Evolutionary conservation across 495 filamentous ascomycete species (phyloP), one percentile per base, ranked within the genome.

Genomic region (Eremomyces bilateralis): DNA sequence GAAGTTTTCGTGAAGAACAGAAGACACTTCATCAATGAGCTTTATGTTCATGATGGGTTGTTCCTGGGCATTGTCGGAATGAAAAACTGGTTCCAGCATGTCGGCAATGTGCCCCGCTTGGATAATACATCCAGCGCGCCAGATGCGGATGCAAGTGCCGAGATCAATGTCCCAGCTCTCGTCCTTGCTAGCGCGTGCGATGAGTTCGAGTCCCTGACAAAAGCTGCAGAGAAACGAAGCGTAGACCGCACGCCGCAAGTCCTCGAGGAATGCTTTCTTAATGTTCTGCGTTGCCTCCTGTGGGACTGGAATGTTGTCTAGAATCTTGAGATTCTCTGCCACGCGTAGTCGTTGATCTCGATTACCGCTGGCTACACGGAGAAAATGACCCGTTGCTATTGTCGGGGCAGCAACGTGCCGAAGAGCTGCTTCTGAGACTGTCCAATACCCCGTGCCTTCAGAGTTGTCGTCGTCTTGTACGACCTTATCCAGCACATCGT

Each of bases 51-150:
- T 27, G 13, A 27, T 27, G 8, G 8, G 24, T 13, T 27, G 24
- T 6, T 27, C 8, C 13, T 6, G 8, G 6, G 24, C 24, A 13
- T 27, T 27, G 8, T 6, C 6, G 24, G 24, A 27, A 6, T 27
- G 8, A 27, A 27, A 13, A 0, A 52, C 46, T 33, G 63, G 56
- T 21, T 77, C 58, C 1, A 57, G 28, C 21, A 77, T 46, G 35
- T 72, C 65, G 3, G 61, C 61, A 45, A 83, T 74, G 38, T 65
- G 53, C 39, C 79, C 76, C 1, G 71, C 61, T 45, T 71, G 62
- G 46, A 81, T 80, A 50, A 82, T 80, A 48, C 76, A 80, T 3
- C 77, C 76, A 1, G 59, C 65, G 1, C 69, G 65, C 77, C 76
- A 81, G 42, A 80, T 70, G 43, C 73, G 64, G 3, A 79, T 47